A percentile compares a stretch with the other conserved stretches of the same genome.
Conservation (phyloP, 805 yeast species). For the Pichia manshurica region DNA sequence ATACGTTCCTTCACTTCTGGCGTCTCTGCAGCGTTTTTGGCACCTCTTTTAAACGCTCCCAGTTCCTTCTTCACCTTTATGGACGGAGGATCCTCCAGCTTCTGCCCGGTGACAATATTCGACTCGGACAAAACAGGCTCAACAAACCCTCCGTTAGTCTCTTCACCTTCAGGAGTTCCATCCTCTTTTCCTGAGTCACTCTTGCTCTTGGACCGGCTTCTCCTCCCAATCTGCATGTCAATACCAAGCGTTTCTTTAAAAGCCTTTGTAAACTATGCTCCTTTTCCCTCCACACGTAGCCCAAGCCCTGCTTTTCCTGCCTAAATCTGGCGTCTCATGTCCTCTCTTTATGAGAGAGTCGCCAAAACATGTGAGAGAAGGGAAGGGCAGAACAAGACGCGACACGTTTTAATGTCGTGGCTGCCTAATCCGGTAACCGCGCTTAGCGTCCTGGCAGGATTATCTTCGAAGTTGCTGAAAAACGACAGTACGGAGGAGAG, state of each 20-base stretch:
- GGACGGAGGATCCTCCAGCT: slow-evolving; percentile 65
- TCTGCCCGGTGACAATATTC: slow-evolving; percentile 63
- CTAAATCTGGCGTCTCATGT: no score
- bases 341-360: no score
- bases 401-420: not conserved
- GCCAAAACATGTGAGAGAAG: no score
- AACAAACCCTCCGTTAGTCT: slow-evolving; percentile 28
- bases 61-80: slow-evolving; percentile 51
- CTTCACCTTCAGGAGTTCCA: not conserved
- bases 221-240: not conserved
- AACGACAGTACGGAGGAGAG: no score
- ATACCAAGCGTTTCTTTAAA: no score
- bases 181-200: not conserved
- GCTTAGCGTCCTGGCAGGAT: not conserved
- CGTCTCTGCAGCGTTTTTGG: not conserved
- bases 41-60: slow-evolving; percentile 9
- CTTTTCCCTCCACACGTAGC: no score
- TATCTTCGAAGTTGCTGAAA: not conserved
- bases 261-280: no score
- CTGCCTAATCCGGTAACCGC: slow-evolving; percentile 11
- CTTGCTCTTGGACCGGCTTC: not conserved
- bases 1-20: not conserved
- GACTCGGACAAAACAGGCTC: slow-evolving; percentile 59
- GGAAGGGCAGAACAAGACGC: no score
- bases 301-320: no score